These are phyloP conservation scores for Conoideocrella luteorostrata DNA, from an alignment of 2,329 filamentous ascomycete genomes.

Conservation along the genomic window DNA sequence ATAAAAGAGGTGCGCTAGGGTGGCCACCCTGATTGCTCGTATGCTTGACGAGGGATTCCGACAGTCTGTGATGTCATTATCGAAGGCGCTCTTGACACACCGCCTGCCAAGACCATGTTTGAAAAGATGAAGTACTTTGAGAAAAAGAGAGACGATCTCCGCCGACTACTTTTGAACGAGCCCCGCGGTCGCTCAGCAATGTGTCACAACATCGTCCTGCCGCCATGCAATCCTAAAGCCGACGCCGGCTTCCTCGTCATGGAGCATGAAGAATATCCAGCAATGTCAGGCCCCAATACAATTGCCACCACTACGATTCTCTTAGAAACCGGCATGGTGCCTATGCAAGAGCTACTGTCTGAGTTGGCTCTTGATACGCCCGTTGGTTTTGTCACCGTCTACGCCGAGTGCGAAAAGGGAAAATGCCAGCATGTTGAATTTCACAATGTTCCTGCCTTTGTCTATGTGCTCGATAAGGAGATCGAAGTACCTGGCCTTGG, in stretches of 20 bases:
- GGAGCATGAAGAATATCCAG: conserved; percentile 15
- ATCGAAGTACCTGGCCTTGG: conserved; percentile 33
- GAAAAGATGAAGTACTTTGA: neutral
- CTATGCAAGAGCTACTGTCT: conserved; percentile 34
- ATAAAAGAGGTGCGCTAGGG: too few relatives aligned
- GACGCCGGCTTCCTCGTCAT: conserved; percentile 35
- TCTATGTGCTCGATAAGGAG: conserved; percentile 28
- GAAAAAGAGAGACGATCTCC: conserved; percentile 25
- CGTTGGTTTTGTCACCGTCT: conserved; percentile 28
- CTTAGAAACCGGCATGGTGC: conserved; percentile 38
- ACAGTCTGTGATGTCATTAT: neutral
- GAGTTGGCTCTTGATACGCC: conserved; percentile 20
- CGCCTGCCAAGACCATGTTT: neutral
- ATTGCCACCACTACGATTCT: conserved; percentile 37
- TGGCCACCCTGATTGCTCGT: too few relatives aligned
- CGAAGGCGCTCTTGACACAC: neutral
- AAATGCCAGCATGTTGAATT: conserved; percentile 35
- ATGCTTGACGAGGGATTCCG: too few relatives aligned
- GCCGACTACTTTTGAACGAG: conserved; percentile 32
- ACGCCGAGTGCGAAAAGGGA: conserved; percentile 31
- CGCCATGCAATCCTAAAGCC: conserved; percentile 33
- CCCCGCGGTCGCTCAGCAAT: conserved; percentile 31
- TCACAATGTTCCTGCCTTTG: conserved; percentile 35
- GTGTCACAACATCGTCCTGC: conserved; percentile 29
- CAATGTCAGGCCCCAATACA: conserved; percentile 35